Evolutionary conservation across 345 rosid genomes (phyloP).

Genomic region (Geranium rotundifolium): DNA sequence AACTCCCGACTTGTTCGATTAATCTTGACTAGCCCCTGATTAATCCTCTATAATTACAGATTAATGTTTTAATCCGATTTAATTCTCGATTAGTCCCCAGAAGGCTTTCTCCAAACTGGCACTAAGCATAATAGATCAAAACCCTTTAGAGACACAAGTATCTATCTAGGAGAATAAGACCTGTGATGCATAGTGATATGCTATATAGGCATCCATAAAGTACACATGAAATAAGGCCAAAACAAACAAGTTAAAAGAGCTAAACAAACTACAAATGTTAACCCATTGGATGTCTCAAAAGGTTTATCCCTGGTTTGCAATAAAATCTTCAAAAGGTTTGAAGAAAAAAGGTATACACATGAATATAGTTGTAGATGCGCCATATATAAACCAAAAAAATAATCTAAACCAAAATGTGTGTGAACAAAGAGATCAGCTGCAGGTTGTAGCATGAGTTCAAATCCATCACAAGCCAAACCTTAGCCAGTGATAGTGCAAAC

Average conservation of each 20-base stretch:
- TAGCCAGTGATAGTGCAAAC: background rate
- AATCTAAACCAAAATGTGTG: background rate
- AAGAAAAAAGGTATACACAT: background rate
- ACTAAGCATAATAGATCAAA: no score
- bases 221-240: background rate
- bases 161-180: no score
- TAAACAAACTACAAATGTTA: background rate
- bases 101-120: no score
- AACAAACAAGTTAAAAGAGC: background rate
- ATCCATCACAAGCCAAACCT: background rate
- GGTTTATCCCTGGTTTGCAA: background rate
- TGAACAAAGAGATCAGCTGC: background rate
- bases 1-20: no score
- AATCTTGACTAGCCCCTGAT: no score
- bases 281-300: background rate
- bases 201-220: no score
- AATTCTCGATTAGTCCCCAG: no score
- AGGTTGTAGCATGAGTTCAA: background rate
- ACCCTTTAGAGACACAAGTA: no score
- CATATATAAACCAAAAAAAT: background rate
- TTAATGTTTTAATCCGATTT: no score
- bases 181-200: no score
- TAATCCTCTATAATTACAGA: no score
- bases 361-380: background rate
- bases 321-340: conserved; percentile 1